Percentiles rank a stretch among this genome's conserved stretches.
These are phyloP conservation scores for Collybiopsis luxurians DNA, from an alignment of 768 basidiomycete genomes.

Conservation along the genomic window DNA sequence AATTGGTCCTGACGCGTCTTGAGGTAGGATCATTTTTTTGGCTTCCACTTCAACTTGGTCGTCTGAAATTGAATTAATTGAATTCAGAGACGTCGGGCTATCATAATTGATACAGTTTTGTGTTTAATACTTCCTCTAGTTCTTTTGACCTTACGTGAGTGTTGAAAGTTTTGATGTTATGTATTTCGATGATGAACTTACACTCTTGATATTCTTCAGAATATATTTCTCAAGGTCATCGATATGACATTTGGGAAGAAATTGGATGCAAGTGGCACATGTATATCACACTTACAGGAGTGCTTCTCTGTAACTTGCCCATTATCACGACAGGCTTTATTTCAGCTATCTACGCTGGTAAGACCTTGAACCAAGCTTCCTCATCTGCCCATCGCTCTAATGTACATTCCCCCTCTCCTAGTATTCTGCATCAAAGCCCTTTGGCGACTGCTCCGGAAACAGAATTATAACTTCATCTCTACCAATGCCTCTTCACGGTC, in stretches of 20 bases:
- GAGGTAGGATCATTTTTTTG: background rate
- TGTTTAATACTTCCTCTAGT: constrained; percentile 35
- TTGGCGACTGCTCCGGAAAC: background rate
- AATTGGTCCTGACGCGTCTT: background rate
- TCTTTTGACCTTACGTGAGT: constrained; percentile 30
- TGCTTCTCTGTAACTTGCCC: constrained; percentile 21
- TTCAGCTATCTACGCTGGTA: constrained; percentile 31
- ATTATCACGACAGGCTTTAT: constrained; percentile 27
- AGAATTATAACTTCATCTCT: background rate
- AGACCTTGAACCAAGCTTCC: constrained; percentile 10
- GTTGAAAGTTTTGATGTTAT: background rate
- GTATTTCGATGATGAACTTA: background rate
- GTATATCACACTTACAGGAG: constrained; percentile 22
- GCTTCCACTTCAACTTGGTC: background rate
- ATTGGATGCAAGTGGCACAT: constrained; percentile 31
- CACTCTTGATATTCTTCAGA: constrained; percentile 21
- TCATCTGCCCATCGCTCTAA: background rate
- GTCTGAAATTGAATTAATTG: constrained; percentile 22
- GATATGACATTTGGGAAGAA: constrained; percentile 34
- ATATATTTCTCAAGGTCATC: constrained; percentile 29
- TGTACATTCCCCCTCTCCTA: background rate
- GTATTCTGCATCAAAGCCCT: background rate
- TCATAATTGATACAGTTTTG: constrained; percentile 35
- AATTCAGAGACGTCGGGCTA: constrained; percentile 28
- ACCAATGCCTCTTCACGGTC: background rate